phyloP scores from a whole-genome alignment of 202 grass and related monocot genomes.

The Cymbopogon flexuosus region DNA sequence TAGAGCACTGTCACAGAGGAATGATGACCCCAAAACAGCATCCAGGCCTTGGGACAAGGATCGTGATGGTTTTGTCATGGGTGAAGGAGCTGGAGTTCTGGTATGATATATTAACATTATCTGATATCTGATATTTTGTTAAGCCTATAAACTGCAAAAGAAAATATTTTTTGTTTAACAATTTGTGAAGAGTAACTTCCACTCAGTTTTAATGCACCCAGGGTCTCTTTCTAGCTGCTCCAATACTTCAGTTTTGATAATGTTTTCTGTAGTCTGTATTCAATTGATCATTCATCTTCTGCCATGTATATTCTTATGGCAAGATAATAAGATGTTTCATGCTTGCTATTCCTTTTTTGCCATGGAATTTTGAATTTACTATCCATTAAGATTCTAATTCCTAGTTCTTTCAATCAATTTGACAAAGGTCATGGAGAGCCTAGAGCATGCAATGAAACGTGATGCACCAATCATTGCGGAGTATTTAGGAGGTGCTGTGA shows the following conservation, averaged over 20 bases:
- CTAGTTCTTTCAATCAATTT: constrained; percentile 14
- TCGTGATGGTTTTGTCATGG: constrained; percentile 95
- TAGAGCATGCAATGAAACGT: constrained; percentile 90
- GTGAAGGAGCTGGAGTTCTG: constrained; percentile 88
- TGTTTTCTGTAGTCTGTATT: neutral
- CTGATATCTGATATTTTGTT: neutral
- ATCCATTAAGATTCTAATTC: neutral
- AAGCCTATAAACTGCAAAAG: neutral
- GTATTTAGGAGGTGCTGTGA: constrained; percentile 77
- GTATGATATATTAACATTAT: constrained; percentile 34
- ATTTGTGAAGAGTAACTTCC: neutral
- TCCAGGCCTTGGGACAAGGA: constrained; percentile 85
- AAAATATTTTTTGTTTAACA: neutral
- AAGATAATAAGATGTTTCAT: neutral
- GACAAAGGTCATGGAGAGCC: constrained; percentile 88
- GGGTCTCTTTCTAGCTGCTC: neutral
- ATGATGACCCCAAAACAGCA: constrained; percentile 83
- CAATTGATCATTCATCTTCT: neutral
- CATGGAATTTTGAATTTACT: neutral
- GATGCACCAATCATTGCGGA: constrained; percentile 79
- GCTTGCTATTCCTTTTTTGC: neutral
- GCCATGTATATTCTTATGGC: neutral
- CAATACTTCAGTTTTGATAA: neutral
- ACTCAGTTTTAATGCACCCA: neutral
- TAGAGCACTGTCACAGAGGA: constrained; percentile 83